phyloP scores from a whole-genome alignment of 768 basidiomycete genomes.

The Tricholoma matsutake region DNA sequence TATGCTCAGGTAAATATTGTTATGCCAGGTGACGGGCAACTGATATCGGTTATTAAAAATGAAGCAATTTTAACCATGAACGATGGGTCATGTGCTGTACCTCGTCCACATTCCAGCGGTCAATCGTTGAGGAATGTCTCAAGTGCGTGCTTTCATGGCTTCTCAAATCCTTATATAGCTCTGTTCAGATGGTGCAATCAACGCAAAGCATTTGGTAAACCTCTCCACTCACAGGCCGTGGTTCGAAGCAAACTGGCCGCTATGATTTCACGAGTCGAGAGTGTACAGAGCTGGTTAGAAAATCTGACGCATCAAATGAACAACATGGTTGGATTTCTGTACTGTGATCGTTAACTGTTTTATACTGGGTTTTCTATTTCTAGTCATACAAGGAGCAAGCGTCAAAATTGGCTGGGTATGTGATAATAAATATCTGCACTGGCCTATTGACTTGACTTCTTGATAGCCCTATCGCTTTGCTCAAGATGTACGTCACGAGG shows the following conservation, averaged over 20 bases:
- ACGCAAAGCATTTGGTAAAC: constrained; percentile 89
- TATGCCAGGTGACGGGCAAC: neutral
- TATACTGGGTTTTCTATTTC: neutral
- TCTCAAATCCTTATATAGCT: neutral
- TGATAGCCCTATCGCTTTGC: constrained; percentile 59
- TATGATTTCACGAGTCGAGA: constrained; percentile 66
- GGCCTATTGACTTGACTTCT: constrained; percentile 1
- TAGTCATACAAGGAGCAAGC: constrained; percentile 76
- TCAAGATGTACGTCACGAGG: constrained; percentile 67
- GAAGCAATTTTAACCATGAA: constrained; percentile 79
- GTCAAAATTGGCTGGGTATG: constrained; percentile 67
- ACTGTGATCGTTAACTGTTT: too few relatives aligned
- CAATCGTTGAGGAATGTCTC: constrained; percentile 46
- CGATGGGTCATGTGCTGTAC: constrained; percentile 88
- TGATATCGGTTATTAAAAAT: constrained; percentile 44
- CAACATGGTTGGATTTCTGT: constrained; percentile 53
- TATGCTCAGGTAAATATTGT: constrained; percentile 38
- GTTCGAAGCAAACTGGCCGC: constrained; percentile 84
- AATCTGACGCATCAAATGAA: constrained; percentile 84
- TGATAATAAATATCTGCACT: constrained; percentile 4
- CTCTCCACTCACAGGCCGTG: constrained; percentile 78
- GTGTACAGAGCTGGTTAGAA: constrained; percentile 81
- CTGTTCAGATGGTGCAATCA: constrained; percentile 73
- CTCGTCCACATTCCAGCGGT: constrained; percentile 64
- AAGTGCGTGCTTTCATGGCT: constrained; percentile 36